Evolutionary conservation across 1,139 yeast species (phyloP).

Genomic region (Protomyces pachydermus): DNA sequence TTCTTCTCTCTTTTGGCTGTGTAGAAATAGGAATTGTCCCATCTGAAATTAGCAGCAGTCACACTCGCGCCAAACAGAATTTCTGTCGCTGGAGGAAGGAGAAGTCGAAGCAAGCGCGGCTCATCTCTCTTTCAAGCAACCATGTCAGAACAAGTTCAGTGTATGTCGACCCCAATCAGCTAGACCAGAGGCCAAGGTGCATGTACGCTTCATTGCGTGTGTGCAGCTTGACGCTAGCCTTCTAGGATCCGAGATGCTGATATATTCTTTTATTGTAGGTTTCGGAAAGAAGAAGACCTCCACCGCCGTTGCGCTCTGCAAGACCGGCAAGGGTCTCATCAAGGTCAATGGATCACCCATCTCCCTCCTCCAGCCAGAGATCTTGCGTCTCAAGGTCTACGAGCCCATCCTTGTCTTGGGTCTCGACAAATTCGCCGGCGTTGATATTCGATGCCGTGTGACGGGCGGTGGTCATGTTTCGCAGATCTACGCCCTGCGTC

Average conservation of each 20-base stretch:
- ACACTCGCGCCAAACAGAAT: neutral
- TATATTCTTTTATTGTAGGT: constrained; percentile 40
- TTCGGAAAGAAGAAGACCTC: constrained; percentile 99
- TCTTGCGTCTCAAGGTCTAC: constrained; percentile 93
- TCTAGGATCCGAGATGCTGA: constrained; percentile 2
- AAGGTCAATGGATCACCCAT: constrained; percentile 95
- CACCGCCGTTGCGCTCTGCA: constrained; percentile 82
- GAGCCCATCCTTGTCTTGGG: constrained; percentile 98
- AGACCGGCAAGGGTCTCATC: constrained; percentile 30
- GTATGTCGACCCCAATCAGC: neutral
- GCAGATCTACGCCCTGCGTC: constrained; percentile 95
- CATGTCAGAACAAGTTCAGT: constrained; percentile 2
- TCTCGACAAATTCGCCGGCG: constrained; percentile 96
- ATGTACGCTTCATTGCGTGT: neutral
- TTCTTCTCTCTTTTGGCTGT: neutral
- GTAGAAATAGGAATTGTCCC: neutral
- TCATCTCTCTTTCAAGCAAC: neutral
- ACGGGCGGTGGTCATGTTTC: constrained; percentile 99
- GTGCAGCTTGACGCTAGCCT: neutral
- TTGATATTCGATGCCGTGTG: constrained; percentile 98
- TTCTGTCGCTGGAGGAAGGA: neutral
- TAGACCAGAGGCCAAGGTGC: neutral
- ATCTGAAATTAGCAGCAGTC: neutral
- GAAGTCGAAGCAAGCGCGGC: neutral
- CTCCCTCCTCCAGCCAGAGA: constrained; percentile 98